phyloP scores from a whole-genome alignment of 106 monocot species.

The Chionographis japonica region DNA sequence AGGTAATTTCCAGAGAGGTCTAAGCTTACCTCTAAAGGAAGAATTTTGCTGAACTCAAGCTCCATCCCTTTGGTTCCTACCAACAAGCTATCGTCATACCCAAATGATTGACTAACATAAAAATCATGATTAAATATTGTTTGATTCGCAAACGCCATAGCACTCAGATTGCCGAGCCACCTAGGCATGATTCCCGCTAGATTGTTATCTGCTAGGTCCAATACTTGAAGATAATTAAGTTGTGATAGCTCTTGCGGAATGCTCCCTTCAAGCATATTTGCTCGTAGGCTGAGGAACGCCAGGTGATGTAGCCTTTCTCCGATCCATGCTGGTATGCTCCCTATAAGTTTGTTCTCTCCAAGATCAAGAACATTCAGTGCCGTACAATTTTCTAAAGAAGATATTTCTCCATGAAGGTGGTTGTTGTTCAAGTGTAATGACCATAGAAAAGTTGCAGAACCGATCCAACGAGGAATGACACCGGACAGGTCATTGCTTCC shows the following conservation, averaged over 20 bases:
- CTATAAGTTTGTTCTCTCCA: slow-evolving; percentile 5
- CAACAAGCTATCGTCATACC: too few relatives aligned
- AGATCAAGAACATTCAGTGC: not conserved
- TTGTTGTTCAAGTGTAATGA: slow-evolving; percentile 9
- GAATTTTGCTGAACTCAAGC: too few relatives aligned
- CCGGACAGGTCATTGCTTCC: slow-evolving; percentile 18
- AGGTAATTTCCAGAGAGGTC: too few relatives aligned
- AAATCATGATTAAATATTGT: too few relatives aligned
- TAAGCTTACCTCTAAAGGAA: too few relatives aligned
- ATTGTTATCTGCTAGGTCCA: slow-evolving; percentile 10
- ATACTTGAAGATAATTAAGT: not conserved
- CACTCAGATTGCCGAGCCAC: not conserved
- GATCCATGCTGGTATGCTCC: slow-evolving; percentile 3
- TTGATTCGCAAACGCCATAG: not conserved
- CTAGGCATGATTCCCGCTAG: not conserved
- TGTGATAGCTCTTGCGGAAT: not conserved
- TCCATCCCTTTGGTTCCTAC: too few relatives aligned
- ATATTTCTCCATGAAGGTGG: not conserved
- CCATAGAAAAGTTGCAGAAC: not conserved
- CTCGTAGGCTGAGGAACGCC: not conserved
- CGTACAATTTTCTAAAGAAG: not conserved
- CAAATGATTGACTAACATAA: too few relatives aligned
- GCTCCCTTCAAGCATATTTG: slow-evolving; percentile 1
- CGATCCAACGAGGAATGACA: slow-evolving; percentile 7
- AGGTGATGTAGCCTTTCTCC: not conserved